Evolutionary conservation across 2,329 filamentous ascomycete genomes (phyloP).

Genomic region (Fusarium domesticum): DNA sequence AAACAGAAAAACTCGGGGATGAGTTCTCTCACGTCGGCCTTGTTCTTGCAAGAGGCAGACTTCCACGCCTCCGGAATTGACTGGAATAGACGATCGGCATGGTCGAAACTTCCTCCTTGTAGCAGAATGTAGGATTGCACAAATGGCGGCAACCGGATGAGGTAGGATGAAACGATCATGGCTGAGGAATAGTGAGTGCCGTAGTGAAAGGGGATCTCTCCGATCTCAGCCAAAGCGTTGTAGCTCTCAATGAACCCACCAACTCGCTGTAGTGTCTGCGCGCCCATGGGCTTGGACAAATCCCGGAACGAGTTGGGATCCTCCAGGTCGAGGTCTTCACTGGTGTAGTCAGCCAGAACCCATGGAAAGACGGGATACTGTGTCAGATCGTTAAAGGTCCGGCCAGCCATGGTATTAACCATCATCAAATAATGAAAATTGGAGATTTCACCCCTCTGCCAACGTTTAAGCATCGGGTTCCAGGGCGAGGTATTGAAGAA

Average conservation of each 20-base stretch:
- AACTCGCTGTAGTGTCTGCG: slow-evolving; percentile 74
- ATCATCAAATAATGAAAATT: slow-evolving; percentile 99
- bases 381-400: slow-evolving; percentile 96
- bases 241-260: slow-evolving; percentile 81
- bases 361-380: slow-evolving; percentile 98
- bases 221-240: slow-evolving; percentile 85
- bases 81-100: slow-evolving; percentile 92
- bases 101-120: slow-evolving; percentile 94
- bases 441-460: slow-evolving; percentile 91
- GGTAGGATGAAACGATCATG: slow-evolving; percentile 96
- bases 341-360: slow-evolving; percentile 94
- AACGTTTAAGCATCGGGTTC: slow-evolving; percentile 82
- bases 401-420: slow-evolving; percentile 93
- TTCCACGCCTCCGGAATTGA: slow-evolving; percentile 89
- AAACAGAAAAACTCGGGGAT: slow-evolving; percentile 98
- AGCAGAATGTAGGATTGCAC: slow-evolving; percentile 92
- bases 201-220: slow-evolving; percentile 91
- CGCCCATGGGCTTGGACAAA: slow-evolving; percentile 93
- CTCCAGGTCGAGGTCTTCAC: slow-evolving; percentile 82
- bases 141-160: slow-evolving; percentile 93
- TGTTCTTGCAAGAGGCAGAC: slow-evolving; percentile 84
- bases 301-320: slow-evolving; percentile 86
- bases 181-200: slow-evolving; percentile 98
- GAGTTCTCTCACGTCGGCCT: slow-evolving; percentile 90
- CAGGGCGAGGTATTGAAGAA: slow-evolving; percentile 82